Percentiles rank a stretch among this genome's conserved stretches.
Conservation (phyloP, 2,329 filamentous ascomycete genomes). For the Alternaria arbusti region DNA sequence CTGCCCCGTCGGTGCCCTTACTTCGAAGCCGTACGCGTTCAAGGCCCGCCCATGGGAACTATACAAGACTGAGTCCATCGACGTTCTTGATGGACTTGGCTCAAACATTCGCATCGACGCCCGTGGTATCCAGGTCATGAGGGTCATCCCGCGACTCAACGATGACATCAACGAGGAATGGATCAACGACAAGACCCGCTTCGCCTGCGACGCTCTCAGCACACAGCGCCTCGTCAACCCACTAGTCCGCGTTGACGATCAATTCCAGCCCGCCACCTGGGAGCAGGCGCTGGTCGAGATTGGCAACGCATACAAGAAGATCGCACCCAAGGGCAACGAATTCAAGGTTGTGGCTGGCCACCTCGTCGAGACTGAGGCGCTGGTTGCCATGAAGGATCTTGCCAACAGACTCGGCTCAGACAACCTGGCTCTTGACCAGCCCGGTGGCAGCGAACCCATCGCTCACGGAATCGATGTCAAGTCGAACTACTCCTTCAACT, state of each 20-base stretch:
- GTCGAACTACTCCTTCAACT: slow-evolving; percentile 97
- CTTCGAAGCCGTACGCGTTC: slow-evolving; percentile 98
- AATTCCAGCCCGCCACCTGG: slow-evolving; percentile 93
- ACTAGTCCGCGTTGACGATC: slow-evolving; percentile 83
- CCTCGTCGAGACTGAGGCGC: slow-evolving; percentile 87
- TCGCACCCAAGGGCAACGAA: slow-evolving; percentile 86
- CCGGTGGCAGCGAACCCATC: slow-evolving; percentile 79
- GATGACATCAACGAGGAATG: slow-evolving; percentile 99
- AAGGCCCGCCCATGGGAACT: slow-evolving; percentile 96
- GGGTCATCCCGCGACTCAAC: slow-evolving; percentile 88
- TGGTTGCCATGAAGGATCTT: slow-evolving; percentile 96
- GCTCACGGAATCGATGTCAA: slow-evolving; percentile 93
- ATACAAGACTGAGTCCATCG: slow-evolving; percentile 93
- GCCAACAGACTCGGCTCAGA: slow-evolving; percentile 97
- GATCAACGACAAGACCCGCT: slow-evolving; percentile 98
- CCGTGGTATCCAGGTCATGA: slow-evolving; percentile 94
- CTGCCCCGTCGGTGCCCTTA: slow-evolving; percentile 94
- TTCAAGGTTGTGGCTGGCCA: slow-evolving; percentile 95
- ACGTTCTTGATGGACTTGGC: slow-evolving; percentile 89
- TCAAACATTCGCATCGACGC: slow-evolving; percentile 95
- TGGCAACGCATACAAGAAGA: slow-evolving; percentile 75
- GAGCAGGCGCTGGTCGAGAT: slow-evolving; percentile 94
- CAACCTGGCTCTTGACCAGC: slow-evolving; percentile 91
- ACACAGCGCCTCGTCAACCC: slow-evolving; percentile 95
- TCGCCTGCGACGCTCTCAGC: slow-evolving; percentile 94